Evolutionary conservation across 2,329 filamentous ascomycete genomes (phyloP).

Genomic region (Xylariaceae sp.): DNA sequence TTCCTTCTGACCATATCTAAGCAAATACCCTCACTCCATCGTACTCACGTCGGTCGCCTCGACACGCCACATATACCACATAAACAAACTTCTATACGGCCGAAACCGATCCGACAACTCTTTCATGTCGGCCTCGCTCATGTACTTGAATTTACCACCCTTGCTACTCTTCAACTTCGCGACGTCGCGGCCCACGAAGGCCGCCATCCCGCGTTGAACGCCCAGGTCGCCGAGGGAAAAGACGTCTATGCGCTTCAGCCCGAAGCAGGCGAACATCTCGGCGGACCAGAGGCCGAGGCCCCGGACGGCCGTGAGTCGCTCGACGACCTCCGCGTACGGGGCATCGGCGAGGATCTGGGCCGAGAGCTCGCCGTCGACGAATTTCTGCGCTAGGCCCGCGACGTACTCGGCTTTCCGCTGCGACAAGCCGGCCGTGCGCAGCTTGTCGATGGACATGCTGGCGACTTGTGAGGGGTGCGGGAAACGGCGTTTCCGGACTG

Average conservation of each 20-base stretch:
- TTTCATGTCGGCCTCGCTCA: conserved; percentile 88
- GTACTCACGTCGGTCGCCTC: conserved; percentile 70
- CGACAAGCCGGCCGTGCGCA: conserved; percentile 83
- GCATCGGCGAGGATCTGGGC: conserved; percentile 71
- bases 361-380: conserved; percentile 66
- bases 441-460: conserved; percentile 52
- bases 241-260: conserved; percentile 89
- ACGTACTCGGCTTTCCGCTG: conserved; percentile 96
- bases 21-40: conserved; percentile 38
- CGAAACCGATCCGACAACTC: conserved; percentile 72
- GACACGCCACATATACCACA: conserved; percentile 98
- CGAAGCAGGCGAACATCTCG: conserved; percentile 97
- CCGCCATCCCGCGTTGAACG: conserved; percentile 90
- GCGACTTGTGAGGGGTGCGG: conserved; percentile 72
- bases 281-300: conserved; percentile 88
- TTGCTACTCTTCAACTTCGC: conserved; percentile 71
- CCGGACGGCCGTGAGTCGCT: conserved; percentile 75
- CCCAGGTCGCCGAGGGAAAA: conserved; percentile 89
- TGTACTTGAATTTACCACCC: conserved; percentile 95
- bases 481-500: conserved; percentile 42
- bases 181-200: conserved; percentile 76
- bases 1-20: no score
- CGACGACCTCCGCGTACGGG: conserved; percentile 78
- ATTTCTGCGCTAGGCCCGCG: conserved; percentile 76
- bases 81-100: conserved; percentile 87